Conservation (phyloP, 352 stramenopile species). For the Phytophthora uliginosa region DNA sequence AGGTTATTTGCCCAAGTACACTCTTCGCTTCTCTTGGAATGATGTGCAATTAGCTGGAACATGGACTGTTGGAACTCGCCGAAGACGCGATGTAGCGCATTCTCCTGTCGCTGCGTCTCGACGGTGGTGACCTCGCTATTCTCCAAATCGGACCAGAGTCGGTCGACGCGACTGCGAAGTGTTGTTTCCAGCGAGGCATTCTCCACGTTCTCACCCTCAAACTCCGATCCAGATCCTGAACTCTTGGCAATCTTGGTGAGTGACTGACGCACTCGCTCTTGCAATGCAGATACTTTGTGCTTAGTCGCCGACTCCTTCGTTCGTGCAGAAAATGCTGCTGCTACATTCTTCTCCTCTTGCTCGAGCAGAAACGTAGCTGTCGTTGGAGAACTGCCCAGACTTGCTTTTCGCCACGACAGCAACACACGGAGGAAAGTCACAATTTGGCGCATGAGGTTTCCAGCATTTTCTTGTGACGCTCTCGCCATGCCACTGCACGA, state of each 20-base stretch:
- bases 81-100: constrained; percentile 31
- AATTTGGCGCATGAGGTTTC: constrained; percentile 37
- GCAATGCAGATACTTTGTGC: constrained; percentile 11
- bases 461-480: constrained; percentile 27
- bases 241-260: constrained; percentile 25
- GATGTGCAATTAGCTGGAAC: constrained; percentile 34
- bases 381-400: constrained; percentile 14
- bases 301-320: not conserved
- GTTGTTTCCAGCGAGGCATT: constrained; percentile 33
- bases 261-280: constrained; percentile 33
- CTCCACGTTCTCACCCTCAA: constrained; percentile 5
- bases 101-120: constrained; percentile 29
- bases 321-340: constrained; percentile 19
- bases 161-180: constrained; percentile 29
- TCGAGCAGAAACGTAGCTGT: constrained; percentile 23
- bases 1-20: constrained; percentile 37
- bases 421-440: constrained; percentile 54
- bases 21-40: constrained; percentile 43
- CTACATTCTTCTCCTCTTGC: constrained; percentile 31
- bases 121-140: constrained; percentile 32
- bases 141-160: constrained; percentile 42
- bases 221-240: constrained; percentile 5
- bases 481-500: constrained; percentile 22
- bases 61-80: constrained; percentile 38
- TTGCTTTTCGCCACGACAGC: constrained; percentile 45